Evolutionary conservation across 2,329 filamentous ascomycete species (phyloP).

Genomic region (Xylaria polymorpha): DNA sequence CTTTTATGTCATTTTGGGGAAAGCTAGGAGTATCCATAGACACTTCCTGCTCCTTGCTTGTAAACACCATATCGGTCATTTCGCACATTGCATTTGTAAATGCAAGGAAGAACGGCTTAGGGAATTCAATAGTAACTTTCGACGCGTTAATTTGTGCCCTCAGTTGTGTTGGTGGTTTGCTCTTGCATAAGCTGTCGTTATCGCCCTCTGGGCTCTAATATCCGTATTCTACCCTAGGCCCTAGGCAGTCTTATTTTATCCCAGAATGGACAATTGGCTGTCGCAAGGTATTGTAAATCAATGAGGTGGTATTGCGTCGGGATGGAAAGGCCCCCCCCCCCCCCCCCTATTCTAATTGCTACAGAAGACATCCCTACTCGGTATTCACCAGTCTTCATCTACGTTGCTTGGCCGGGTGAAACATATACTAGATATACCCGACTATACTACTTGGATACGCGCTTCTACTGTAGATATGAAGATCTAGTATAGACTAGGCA

Average conservation of each 20-base stretch:
- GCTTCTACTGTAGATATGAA: not conserved
- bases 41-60: no score
- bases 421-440: not conserved
- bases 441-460: not conserved
- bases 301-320: not conserved
- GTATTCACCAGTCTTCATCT: not conserved
- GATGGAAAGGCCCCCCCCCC: no score
- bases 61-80: no score
- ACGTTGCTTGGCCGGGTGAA: not conserved
- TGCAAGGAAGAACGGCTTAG: no score
- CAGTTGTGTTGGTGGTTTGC: no score
- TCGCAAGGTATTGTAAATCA: not conserved
- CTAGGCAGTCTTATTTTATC: not conserved
- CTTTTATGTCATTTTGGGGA: no score
- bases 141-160: no score
- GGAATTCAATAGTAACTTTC: no score
- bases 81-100: no score
- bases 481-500: not conserved
- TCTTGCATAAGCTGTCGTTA: no score
- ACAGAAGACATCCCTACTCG: not conserved
- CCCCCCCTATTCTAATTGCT: not conserved
- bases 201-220: no score
- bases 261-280: not conserved
- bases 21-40: no score
- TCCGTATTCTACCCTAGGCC: not conserved